These are phyloP conservation scores for Trametes cubensis DNA, from an alignment of 768 basidiomycete genomes.

Conservation along the genomic window DNA sequence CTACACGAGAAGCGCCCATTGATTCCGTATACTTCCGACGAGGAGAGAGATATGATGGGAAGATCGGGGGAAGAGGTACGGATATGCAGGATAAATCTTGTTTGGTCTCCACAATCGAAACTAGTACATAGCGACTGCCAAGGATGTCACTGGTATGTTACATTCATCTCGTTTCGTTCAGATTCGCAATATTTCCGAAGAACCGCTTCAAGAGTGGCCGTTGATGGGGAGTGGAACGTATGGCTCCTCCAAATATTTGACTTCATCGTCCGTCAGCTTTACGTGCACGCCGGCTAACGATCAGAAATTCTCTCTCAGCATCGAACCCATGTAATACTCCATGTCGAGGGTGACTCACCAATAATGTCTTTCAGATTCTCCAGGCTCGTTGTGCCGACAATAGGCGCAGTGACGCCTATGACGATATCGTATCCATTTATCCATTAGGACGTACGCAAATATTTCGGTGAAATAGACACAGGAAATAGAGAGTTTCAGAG, in stretches of 20 bases:
- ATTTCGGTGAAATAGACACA: not conserved
- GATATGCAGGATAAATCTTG: no score
- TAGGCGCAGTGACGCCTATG: conserved; percentile 41
- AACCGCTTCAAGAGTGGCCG: conserved; percentile 42
- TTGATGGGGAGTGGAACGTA: conserved; percentile 48
- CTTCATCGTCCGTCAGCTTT: conserved; percentile 57
- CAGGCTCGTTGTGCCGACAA: conserved; percentile 43
- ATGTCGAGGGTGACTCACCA: conserved; percentile 18
- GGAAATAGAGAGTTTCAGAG: conserved; percentile 6
- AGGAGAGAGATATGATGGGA: no score
- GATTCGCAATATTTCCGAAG: no score
- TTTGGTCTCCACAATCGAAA: no score
- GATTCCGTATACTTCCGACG: no score
- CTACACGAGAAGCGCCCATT: no score
- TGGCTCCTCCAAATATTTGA: conserved; percentile 55
- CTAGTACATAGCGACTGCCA: no score
- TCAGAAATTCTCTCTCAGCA: not conserved
- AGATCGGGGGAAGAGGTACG: no score
- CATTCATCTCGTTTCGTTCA: no score
- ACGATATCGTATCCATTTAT: no score
- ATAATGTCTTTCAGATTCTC: conserved; percentile 44
- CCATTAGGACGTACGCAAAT: no score
- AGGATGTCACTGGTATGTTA: no score
- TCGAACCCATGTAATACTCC: not conserved
- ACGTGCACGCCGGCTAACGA: conserved; percentile 38